phyloP scores from a whole-genome alignment of 768 basidiomycete genomes.

The Chalciporus sphaerocephalus region DNA sequence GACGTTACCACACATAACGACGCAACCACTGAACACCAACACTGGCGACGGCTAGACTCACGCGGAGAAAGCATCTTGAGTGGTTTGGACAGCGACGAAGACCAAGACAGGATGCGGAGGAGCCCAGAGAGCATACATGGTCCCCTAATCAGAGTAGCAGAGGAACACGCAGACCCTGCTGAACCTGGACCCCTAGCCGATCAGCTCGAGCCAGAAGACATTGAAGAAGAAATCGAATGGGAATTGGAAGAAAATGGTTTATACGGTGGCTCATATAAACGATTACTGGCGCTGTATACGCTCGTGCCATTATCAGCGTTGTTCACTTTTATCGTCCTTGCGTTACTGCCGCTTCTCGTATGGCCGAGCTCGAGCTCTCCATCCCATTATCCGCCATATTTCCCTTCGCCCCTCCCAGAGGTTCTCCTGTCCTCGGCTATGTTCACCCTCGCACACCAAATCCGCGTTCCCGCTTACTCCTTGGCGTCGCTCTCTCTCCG shows the following conservation, averaged over 20 bases:
- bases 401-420: conserved; percentile 65
- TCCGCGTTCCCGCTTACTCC: conserved; percentile 31
- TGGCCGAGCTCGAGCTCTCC: conserved; percentile 39
- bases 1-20: conserved; percentile 21
- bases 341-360: conserved; percentile 44
- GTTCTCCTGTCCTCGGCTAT: conserved; percentile 56
- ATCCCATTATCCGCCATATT: conserved; percentile 43
- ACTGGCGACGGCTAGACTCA: conserved; percentile 31
- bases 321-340: conserved; percentile 47
- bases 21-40: conserved; percentile 15
- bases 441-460: conserved; percentile 35
- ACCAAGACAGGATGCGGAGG: conserved; percentile 20
- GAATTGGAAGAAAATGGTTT: conserved; percentile 46
- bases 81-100: conserved; percentile 25
- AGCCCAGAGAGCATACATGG: conserved; percentile 35
- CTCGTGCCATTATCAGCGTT: conserved; percentile 55
- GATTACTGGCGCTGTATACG: conserved; percentile 51
- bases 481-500: conserved; percentile 33
- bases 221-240: conserved; percentile 44
- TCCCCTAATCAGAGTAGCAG: conserved; percentile 36
- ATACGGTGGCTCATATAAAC: conserved; percentile 55
- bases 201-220: conserved; percentile 29
- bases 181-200: conserved; percentile 9
- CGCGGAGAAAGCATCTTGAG: conserved; percentile 32
- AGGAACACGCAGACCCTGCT: conserved; percentile 27